Conservation (phyloP, 176 grass and related monocot species). For the Aegilops tauschii region DNA sequence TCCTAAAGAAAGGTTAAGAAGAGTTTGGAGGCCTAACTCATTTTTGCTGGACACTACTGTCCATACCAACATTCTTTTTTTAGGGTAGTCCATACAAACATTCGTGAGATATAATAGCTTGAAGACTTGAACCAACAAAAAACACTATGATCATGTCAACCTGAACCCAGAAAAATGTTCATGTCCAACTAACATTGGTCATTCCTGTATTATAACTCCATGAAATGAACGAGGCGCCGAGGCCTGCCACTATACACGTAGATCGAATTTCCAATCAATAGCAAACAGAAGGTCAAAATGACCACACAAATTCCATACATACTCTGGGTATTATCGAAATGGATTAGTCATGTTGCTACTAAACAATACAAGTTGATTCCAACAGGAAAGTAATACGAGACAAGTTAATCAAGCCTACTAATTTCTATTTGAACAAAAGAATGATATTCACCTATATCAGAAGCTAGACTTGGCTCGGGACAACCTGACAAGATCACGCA, state of each 20-base stretch:
- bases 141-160: neutral
- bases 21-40: neutral
- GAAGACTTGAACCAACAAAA: no score
- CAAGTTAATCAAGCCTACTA: neutral
- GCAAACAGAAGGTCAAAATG: neutral
- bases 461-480: neutral
- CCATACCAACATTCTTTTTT: no score
- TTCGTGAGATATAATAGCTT: no score
- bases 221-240: neutral
- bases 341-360: no score
- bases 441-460: neutral
- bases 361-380: neutral
- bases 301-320: neutral
- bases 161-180: neutral
- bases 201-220: neutral
- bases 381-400: neutral
- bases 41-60: neutral
- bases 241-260: neutral
- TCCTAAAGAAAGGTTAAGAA: neutral
- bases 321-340: no score
- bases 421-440: neutral
- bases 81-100: no score
- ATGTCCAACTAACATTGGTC: neutral
- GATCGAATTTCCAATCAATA: neutral
- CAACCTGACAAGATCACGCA: neutral